Percentiles rank a stretch among this genome's conserved stretches.
Conservation (phyloP, 2,329 filamentous ascomycete genomes). For the Xylaria sp. region DNA sequence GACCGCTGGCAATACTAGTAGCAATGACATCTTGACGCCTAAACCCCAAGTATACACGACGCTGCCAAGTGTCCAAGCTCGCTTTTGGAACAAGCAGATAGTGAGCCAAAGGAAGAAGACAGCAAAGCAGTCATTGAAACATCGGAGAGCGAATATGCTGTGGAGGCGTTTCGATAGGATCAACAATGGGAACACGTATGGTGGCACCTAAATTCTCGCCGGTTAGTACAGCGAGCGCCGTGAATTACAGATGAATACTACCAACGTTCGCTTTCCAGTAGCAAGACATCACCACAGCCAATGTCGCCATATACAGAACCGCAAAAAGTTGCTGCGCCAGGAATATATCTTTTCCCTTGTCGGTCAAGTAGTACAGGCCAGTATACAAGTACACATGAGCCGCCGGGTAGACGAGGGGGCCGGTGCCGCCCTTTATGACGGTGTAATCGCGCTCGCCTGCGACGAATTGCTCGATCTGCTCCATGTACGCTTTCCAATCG, state of each 20-base stretch:
- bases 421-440: slow-evolving; percentile 86
- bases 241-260: background rate
- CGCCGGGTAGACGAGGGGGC: slow-evolving; percentile 94
- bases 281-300: slow-evolving; percentile 82
- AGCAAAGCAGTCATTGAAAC: slow-evolving; percentile 97
- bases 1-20: slow-evolving; percentile 85
- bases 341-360: slow-evolving; percentile 78
- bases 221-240: slow-evolving; percentile 7
- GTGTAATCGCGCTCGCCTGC: slow-evolving; percentile 90
- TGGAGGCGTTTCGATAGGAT: slow-evolving; percentile 92
- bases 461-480: slow-evolving; percentile 84
- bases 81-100: slow-evolving; percentile 81
- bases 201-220: slow-evolving; percentile 70
- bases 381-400: slow-evolving; percentile 94
- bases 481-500: slow-evolving; percentile 97
- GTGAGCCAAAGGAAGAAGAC: slow-evolving; percentile 83
- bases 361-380: slow-evolving; percentile 79
- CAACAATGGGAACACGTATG: slow-evolving; percentile 87
- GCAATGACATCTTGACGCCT: slow-evolving; percentile 93
- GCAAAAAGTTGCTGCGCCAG: slow-evolving; percentile 88
- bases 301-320: slow-evolving; percentile 78
- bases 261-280: slow-evolving; percentile 78
- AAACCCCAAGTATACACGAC: slow-evolving; percentile 81
- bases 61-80: slow-evolving; percentile 78
- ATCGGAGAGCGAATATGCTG: slow-evolving; percentile 89